Evolutionary conservation across 306 rosid genomes (phyloP).

Genomic region (Acacia confusa): DNA sequence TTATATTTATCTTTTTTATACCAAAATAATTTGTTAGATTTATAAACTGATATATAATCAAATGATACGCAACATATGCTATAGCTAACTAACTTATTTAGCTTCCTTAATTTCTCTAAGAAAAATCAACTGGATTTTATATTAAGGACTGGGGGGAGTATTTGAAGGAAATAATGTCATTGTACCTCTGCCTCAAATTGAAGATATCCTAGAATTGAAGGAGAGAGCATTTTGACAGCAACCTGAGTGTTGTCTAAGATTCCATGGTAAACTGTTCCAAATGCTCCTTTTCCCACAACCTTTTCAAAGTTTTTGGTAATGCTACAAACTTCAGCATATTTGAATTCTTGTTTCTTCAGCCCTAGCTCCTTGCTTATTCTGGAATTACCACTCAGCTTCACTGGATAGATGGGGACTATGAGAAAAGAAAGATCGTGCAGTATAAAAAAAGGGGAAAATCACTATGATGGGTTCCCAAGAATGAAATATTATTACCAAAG

Average conservation of each 20-base stretch:
- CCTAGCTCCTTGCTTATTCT: conserved; percentile 37
- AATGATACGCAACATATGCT: no score
- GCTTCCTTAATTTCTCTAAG: no score
- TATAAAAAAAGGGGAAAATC: neutral
- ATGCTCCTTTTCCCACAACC: conserved; percentile 56
- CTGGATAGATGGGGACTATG: conserved; percentile 10
- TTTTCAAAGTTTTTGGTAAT: conserved; percentile 48
- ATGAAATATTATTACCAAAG: no score
- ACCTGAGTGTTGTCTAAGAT: conserved; percentile 38
- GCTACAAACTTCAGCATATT: conserved; percentile 45
- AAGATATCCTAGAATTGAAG: conserved; percentile 46
- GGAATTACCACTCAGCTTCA: conserved; percentile 8
- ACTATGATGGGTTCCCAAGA: no score
- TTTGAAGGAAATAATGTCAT: neutral
- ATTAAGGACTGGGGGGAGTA: no score
- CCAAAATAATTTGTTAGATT: no score
- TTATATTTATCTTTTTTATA: no score
- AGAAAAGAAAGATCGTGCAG: neutral
- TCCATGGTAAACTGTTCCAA: conserved; percentile 55
- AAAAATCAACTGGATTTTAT: no score
- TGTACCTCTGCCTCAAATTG: conserved; percentile 60
- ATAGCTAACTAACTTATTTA: no score
- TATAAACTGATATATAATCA: no score
- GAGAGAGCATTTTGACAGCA: conserved; percentile 57
- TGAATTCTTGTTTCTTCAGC: conserved; percentile 46